These are phyloP conservation scores for Echium plantagineum DNA, from an alignment of 257 asterid species.

Conservation along the genomic window DNA sequence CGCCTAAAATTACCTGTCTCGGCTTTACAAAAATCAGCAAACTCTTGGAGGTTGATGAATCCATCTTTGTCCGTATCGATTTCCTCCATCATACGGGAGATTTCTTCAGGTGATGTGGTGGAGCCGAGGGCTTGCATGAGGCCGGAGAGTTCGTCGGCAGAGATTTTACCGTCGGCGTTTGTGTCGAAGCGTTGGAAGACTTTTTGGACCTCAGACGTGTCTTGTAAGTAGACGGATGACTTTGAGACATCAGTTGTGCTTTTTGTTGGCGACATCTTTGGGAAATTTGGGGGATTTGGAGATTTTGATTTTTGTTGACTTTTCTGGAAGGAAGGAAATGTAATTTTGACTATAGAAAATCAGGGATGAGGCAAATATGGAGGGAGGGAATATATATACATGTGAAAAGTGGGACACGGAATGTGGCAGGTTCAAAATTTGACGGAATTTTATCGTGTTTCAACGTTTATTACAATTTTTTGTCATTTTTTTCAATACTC, in stretches of 20 bases:
- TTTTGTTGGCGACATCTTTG: conserved; percentile 26
- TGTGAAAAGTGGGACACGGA: no score
- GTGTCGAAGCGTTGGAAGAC: conserved; percentile 76
- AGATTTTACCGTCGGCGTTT: conserved; percentile 79
- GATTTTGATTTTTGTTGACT: no score
- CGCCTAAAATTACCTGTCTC: conserved; percentile 1
- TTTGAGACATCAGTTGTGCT: no score
- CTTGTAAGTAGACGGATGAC: conserved; percentile 37
- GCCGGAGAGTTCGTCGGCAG: conserved; percentile 54
- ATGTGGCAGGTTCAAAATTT: no score
- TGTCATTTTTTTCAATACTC: no score
- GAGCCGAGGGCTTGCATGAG: conserved; percentile 65
- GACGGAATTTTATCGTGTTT: no score
- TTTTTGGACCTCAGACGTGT: conserved; percentile 33
- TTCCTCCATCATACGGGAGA: conserved; percentile 47
- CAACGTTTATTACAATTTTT: no score
- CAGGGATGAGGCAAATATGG: no score
- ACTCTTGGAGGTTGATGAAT: conserved; percentile 53
- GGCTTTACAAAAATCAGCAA: conserved; percentile 50
- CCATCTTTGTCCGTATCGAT: conserved; percentile 88
- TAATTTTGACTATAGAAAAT: no score
- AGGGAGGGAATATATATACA: no score
- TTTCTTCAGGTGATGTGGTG: conserved; percentile 38
- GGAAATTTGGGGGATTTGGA: no score
- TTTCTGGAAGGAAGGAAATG: no score